These are phyloP conservation scores for Epichloe hybrida DNA, from an alignment of 2,329 filamentous ascomycete species.

Conservation along the genomic window DNA sequence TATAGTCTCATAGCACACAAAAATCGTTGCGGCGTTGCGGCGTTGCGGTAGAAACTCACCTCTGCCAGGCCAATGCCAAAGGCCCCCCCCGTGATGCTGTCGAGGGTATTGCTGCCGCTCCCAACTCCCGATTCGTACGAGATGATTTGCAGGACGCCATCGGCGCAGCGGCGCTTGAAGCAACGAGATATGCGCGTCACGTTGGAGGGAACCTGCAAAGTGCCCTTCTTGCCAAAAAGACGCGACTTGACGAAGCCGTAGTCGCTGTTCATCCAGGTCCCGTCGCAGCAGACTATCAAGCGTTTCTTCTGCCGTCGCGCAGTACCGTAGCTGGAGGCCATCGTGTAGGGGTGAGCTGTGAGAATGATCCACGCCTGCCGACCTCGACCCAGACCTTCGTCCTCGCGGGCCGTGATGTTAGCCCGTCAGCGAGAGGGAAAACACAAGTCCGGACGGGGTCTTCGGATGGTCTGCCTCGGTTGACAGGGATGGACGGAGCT, in stretches of 20 bases:
- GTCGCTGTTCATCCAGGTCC: constrained; percentile 41
- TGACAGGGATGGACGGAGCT: too few relatives aligned
- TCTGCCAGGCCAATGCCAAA: constrained; percentile 42
- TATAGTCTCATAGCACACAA: not conserved
- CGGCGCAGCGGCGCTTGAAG: constrained; percentile 35
- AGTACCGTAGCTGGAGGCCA: not conserved
- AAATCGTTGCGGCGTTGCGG: too few relatives aligned
- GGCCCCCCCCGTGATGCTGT: constrained; percentile 38
- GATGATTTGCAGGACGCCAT: constrained; percentile 43
- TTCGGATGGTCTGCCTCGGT: too few relatives aligned
- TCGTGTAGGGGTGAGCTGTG: not conserved
- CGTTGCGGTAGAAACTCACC: constrained; percentile 16
- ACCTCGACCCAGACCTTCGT: too few relatives aligned
- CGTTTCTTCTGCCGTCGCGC: constrained; percentile 23
- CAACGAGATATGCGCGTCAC: constrained; percentile 47
- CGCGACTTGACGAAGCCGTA: constrained; percentile 30
- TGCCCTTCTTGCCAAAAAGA: constrained; percentile 22
- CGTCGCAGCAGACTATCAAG: constrained; percentile 38
- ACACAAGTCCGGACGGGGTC: too few relatives aligned
- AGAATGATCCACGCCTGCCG: too few relatives aligned
- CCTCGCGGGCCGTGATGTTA: too few relatives aligned
- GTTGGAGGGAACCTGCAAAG: constrained; percentile 42
- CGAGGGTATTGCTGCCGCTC: constrained; percentile 34
- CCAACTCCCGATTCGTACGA: constrained; percentile 50
- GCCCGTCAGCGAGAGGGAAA: too few relatives aligned